Conservation (phyloP, 108 stramenopile genomes). For the Aurantiochytrium sp. region DNA sequence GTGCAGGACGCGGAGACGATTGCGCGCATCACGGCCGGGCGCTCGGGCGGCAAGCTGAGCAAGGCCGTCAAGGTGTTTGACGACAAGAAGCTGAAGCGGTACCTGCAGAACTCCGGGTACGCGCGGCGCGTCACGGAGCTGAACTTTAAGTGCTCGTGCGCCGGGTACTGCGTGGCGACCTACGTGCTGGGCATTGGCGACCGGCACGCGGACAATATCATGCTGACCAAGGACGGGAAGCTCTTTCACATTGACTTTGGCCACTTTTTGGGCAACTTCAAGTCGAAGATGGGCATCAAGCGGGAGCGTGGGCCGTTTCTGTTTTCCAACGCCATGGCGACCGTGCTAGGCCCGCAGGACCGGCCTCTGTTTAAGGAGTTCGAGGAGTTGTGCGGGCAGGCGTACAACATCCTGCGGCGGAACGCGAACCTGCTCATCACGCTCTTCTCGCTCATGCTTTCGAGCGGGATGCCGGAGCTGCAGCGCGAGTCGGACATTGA, state of each 20-base stretch:
- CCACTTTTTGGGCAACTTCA: constrained; percentile 56
- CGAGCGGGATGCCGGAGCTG: constrained; percentile 49
- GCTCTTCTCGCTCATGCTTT: constrained; percentile 46
- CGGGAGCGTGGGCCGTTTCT: constrained; percentile 53
- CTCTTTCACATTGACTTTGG: constrained; percentile 70
- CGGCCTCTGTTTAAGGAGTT: constrained; percentile 33
- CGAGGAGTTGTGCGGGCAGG: constrained; percentile 41
- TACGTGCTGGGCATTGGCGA: constrained; percentile 66
- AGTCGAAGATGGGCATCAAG: constrained; percentile 53
- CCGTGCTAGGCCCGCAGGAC: constrained; percentile 37
- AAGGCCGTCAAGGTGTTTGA: constrained; percentile 27
- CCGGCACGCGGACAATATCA: constrained; percentile 63
- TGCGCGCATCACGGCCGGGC: constrained; percentile 40
- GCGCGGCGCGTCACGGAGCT: background rate
- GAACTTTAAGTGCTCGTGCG: constrained; percentile 41
- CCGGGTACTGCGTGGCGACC: constrained; percentile 65
- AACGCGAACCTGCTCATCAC: constrained; percentile 45
- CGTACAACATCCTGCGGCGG: constrained; percentile 45
- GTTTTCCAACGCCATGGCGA: constrained; percentile 49
- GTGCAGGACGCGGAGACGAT: constrained; percentile 51
- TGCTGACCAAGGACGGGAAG: constrained; percentile 54
- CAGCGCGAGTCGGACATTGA: constrained; percentile 33
- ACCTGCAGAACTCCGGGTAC: background rate
- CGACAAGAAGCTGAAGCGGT: constrained; percentile 25
- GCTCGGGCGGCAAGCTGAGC: background rate